phyloP scores from a whole-genome alignment of 2,329 filamentous ascomycete species.

The Daldinia eschscholtzii region DNA sequence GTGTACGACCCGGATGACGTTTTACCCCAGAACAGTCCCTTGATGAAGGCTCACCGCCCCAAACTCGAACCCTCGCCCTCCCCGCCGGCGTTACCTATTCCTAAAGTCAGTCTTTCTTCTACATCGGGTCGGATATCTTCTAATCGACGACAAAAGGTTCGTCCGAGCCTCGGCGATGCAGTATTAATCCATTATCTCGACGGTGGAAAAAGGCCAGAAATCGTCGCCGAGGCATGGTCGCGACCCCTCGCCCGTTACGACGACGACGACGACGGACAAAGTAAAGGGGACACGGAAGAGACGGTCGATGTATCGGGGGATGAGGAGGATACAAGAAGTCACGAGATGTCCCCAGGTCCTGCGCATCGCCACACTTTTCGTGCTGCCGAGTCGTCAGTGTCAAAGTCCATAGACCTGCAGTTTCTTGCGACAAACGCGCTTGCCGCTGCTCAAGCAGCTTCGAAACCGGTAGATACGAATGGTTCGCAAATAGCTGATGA shows the following conservation, averaged over 20 bases:
- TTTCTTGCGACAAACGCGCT: slow-evolving; percentile 50
- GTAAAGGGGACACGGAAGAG: slow-evolving; percentile 48
- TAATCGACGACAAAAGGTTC: slow-evolving; percentile 67
- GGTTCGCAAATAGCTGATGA: slow-evolving; percentile 35
- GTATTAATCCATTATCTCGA: slow-evolving; percentile 76
- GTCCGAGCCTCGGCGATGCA: slow-evolving; percentile 71
- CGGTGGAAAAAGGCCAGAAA: slow-evolving; percentile 73
- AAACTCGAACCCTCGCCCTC: slow-evolving; percentile 65
- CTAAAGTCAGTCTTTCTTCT: slow-evolving; percentile 59
- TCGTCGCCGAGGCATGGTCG: slow-evolving; percentile 69
- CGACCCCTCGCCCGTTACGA: slow-evolving; percentile 62
- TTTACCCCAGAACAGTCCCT: slow-evolving; percentile 57
- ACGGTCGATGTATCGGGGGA: slow-evolving; percentile 47
- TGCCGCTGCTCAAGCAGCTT: slow-evolving; percentile 44
- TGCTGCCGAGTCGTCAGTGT: slow-evolving; percentile 37
- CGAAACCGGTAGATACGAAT: slow-evolving; percentile 42
- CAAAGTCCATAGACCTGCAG: slow-evolving; percentile 46
- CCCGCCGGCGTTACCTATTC: slow-evolving; percentile 61
- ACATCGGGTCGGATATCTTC: slow-evolving; percentile 60
- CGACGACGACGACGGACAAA: slow-evolving; percentile 59
- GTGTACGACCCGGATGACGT: slow-evolving; percentile 64
- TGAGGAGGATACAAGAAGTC: slow-evolving; percentile 51
- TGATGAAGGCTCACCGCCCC: slow-evolving; percentile 57
- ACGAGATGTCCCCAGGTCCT: slow-evolving; percentile 51
- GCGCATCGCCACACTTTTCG: slow-evolving; percentile 36